Conservation (phyloP, 2,329 filamentous ascomycete genomes). For the Colletotrichum sp. region DNA sequence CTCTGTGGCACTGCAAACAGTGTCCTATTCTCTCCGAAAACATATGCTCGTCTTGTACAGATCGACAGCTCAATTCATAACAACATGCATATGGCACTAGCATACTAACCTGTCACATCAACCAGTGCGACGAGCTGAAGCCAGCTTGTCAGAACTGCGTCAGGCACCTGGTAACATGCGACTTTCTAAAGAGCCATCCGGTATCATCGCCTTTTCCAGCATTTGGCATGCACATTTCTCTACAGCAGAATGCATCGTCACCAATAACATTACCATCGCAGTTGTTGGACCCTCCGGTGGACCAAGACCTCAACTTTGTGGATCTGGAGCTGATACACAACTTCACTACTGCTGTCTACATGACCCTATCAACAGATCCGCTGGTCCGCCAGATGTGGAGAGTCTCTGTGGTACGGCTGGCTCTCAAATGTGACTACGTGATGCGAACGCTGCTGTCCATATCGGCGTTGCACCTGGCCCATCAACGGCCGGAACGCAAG, state of each 20-base stretch:
- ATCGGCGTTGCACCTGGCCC: constrained; percentile 53
- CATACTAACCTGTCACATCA: not conserved
- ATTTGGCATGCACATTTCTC: not conserved
- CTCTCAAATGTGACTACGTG: constrained; percentile 49
- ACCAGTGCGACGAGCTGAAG: constrained; percentile 29
- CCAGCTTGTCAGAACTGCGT: constrained; percentile 29
- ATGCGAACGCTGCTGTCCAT: constrained; percentile 54
- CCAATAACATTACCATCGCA: not conserved
- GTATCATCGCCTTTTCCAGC: not conserved
- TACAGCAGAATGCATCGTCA: not conserved
- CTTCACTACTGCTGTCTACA: constrained; percentile 51
- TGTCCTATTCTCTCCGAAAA: not conserved
- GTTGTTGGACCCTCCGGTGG: constrained; percentile 9
- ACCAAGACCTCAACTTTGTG: constrained; percentile 36
- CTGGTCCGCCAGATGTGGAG: constrained; percentile 49
- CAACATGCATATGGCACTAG: not conserved
- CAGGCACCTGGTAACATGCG: constrained; percentile 27
- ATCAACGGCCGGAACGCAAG: constrained; percentile 37
- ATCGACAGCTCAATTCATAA: not conserved
- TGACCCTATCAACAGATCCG: constrained; percentile 47
- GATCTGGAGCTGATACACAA: constrained; percentile 60
- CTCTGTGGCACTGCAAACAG: not conserved
- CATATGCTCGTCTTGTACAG: not conserved
- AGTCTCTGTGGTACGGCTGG: constrained; percentile 49
- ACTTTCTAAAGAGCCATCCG: constrained; percentile 22